phyloP scores from a whole-genome alignment of 2,329 filamentous ascomycete species.

The Hirsutella minnesotensis region DNA sequence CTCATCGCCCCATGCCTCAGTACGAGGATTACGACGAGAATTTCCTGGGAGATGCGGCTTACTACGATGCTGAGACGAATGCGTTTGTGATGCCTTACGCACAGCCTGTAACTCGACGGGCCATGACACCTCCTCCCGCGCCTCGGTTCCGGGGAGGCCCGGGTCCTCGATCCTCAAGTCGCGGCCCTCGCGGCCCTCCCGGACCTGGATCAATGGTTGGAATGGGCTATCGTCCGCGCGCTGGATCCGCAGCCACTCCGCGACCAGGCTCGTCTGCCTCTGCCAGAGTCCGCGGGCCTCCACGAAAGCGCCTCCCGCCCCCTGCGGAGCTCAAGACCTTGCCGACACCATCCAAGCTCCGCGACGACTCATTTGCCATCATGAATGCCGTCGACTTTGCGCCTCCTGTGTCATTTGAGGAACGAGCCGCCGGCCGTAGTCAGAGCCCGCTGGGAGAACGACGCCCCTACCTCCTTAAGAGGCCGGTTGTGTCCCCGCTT shows the following conservation, averaged over 20 bases:
- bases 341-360: slow-evolving; percentile 75
- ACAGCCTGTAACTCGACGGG: slow-evolving; percentile 73
- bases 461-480: slow-evolving; percentile 61
- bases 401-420: slow-evolving; percentile 55
- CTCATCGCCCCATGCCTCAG: slow-evolving; percentile 15
- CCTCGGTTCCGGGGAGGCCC: slow-evolving; percentile 30
- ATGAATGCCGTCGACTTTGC: slow-evolving; percentile 70
- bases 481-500: slow-evolving; percentile 67
- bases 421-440: slow-evolving; percentile 57
- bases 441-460: slow-evolving; percentile 53
- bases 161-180: slow-evolving; percentile 7
- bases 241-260: slow-evolving; percentile 26
- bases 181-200: slow-evolving; percentile 19
- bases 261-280: slow-evolving; percentile 54
- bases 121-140: slow-evolving; percentile 85
- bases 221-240: slow-evolving; percentile 42
- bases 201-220: slow-evolving; percentile 37
- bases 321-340: slow-evolving; percentile 63
- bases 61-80: slow-evolving; percentile 55
- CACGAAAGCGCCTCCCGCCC: slow-evolving; percentile 48
- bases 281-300: slow-evolving; percentile 27
- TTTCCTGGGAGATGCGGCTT: slow-evolving; percentile 55
- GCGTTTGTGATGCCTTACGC: slow-evolving; percentile 74
- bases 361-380: slow-evolving; percentile 66
- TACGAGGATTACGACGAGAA: slow-evolving; percentile 67